Base-by-base conservation (phyloP, 805 yeast genomes). In the Myxozyma monticola region DNA sequence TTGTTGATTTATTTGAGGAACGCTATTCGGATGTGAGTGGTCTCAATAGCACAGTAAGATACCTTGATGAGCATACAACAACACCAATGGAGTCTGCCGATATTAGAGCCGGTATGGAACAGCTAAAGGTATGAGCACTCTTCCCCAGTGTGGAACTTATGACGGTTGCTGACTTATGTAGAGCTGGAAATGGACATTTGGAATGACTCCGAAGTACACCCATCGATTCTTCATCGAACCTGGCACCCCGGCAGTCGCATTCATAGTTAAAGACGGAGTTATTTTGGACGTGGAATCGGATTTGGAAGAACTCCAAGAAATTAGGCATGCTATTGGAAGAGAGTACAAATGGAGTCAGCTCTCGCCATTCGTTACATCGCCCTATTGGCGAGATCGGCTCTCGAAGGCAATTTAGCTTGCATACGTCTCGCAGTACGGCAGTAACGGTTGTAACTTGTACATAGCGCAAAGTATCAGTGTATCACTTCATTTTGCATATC, bases 171-270 rank as follows among this genome's bases (percentile, higher is more conserved):
- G 10, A 10, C 33, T 41, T 30, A 26, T 18, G 18, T 38, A 52
- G 59, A 47, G 48, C 18, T 84, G 93, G 85, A 71, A 77, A 1
- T 90, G 96, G 96, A 78, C 71, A 31, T 88, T 70, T 65, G 90
- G 88, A 0, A 71, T 75, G 18, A 84, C 96, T 0, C 96, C 97
- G 0, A 74, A 72, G 51, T 93, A 91, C 65, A 72, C 76, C 35
- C 80, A 85, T 50, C 60, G 62, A 0, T 63, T 85, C 17, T 62
- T 60, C 2, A 12, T 34, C 15, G 41, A 24, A 4, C 20, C 20
- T 18, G 45, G 34, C 31, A 30, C 49, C 9, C 29, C 40, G 2
- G 39, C 25, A 1, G 14, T 51, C n/a, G 10, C 43, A n/a, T 38
- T 51, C 18, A 24, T 34, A 14, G 50, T 52, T 2, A 33, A 37